Percentiles rank a stretch among this genome's conserved stretches.
Evolutionary conservation across 495 filamentous ascomycete genomes (phyloP).

Genomic region (Hyaloscypha hepaticicola): DNA sequence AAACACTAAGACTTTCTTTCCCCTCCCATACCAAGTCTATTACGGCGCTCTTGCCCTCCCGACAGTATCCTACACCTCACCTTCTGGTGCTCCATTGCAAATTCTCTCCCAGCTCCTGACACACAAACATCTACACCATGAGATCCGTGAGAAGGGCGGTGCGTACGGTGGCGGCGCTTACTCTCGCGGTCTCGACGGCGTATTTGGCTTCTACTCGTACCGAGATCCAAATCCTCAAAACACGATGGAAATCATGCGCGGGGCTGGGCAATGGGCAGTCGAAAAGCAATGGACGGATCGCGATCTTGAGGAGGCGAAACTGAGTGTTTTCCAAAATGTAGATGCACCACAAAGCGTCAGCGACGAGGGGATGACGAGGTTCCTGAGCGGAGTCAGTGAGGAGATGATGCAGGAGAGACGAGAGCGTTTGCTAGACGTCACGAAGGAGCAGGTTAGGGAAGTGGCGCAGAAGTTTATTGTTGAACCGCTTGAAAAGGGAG

Average conservation of each 20-base stretch:
- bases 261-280: conserved; percentile 79
- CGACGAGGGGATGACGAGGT: conserved; percentile 80
- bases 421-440: conserved; percentile 86
- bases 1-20: conserved; percentile 79
- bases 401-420: conserved; percentile 87
- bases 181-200: conserved; percentile 70
- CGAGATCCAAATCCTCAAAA: conserved; percentile 95
- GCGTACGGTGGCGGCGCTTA: conserved; percentile 94
- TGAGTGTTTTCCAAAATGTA: conserved; percentile 92
- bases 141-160: conserved; percentile 96
- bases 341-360: conserved; percentile 89
- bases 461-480: conserved; percentile 82
- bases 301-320: conserved; percentile 93
- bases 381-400: conserved; percentile 79
- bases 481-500: conserved; percentile 54
- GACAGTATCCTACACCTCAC: conserved; percentile 81
- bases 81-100: conserved; percentile 73
- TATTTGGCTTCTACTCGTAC: conserved; percentile 95
- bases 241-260: conserved; percentile 78
- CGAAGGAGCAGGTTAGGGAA: conserved; percentile 71
- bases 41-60: conserved; percentile 79
- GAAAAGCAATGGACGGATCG: conserved; percentile 81
- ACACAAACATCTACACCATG: conserved; percentile 94
- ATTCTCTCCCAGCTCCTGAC: conserved; percentile 93
- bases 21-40: conserved; percentile 95